A percentile compares a stretch with the other conserved stretches of the same genome.
These are phyloP conservation scores for Suillus placidus DNA, from an alignment of 768 basidiomycete genomes.

Conservation along the genomic window DNA sequence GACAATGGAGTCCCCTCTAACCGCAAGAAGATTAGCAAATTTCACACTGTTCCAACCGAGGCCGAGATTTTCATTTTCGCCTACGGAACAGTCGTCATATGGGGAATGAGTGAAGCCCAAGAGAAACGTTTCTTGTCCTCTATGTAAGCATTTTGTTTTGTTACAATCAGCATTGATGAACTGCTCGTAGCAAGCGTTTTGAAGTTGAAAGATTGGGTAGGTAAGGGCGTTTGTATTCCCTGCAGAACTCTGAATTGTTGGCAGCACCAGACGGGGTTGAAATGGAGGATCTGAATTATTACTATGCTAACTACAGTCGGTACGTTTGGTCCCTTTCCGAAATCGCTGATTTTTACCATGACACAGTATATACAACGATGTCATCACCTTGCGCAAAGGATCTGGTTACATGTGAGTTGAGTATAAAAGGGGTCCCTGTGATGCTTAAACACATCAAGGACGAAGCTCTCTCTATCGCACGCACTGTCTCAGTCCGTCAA, in stretches of 20 bases:
- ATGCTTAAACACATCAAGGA: slow-evolving; percentile 54
- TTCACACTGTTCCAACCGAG: slow-evolving; percentile 63
- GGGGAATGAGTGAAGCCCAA: slow-evolving; percentile 96
- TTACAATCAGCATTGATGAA: slow-evolving; percentile 15
- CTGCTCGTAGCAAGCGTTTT: slow-evolving; percentile 78
- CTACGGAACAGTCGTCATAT: slow-evolving; percentile 94
- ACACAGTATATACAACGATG: slow-evolving; percentile 90
- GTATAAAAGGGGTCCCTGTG: slow-evolving; percentile 18
- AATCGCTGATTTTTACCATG: slow-evolving; percentile 26
- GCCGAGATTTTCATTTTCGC: slow-evolving; percentile 93
- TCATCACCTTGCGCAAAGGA: slow-evolving; percentile 91
- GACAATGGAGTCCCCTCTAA: slow-evolving; percentile 38
- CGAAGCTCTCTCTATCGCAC: slow-evolving; percentile 92
- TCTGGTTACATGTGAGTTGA: slow-evolving; percentile 88
- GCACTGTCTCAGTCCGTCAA: slow-evolving; percentile 96
- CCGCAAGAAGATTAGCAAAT: slow-evolving; percentile 62
- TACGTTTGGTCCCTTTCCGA: slow-evolving; percentile 35
- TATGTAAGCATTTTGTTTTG: slow-evolving; percentile 59
- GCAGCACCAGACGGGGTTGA: slow-evolving; percentile 88
- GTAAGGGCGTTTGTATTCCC: slow-evolving; percentile 22
- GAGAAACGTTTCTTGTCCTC: slow-evolving; percentile 90
- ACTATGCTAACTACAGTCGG: slow-evolving; percentile 97
- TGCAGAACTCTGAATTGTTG: slow-evolving; percentile 11
- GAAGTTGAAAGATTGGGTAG: slow-evolving; percentile 85
- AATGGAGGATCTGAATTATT: slow-evolving; percentile 97